A percentile compares a stretch with the other conserved stretches of the same genome.
These are phyloP conservation scores for Porcisia hertigi DNA, from an alignment of 208 protist genomes.

Conservation along the genomic window DNA sequence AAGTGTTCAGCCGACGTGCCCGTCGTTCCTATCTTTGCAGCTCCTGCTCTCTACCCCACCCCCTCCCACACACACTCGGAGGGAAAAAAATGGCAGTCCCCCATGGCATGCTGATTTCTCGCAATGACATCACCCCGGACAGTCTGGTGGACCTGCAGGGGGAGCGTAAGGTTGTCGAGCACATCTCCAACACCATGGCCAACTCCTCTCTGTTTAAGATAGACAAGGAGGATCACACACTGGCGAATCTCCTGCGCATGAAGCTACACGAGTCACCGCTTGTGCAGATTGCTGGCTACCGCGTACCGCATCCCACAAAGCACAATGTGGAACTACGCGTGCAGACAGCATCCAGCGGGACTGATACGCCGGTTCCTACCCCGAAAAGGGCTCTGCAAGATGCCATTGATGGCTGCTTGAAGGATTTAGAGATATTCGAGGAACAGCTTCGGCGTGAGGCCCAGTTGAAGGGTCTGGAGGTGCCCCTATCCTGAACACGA, in stretches of 20 bases:
- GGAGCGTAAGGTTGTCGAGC: slow-evolving; percentile 80
- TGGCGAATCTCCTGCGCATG: slow-evolving; percentile 89
- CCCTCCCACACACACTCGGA: too few relatives aligned
- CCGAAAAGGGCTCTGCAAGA: slow-evolving; percentile 79
- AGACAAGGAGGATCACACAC: slow-evolving; percentile 90
- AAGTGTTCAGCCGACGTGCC: too few relatives aligned
- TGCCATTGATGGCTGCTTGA: slow-evolving; percentile 78
- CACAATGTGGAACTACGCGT: slow-evolving; percentile 86
- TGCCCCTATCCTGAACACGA: not conserved
- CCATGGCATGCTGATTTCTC: slow-evolving; percentile 92
- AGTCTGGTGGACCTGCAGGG: slow-evolving; percentile 87
- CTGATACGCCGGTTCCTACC: slow-evolving; percentile 53
- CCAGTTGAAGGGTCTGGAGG: slow-evolving; percentile 60
- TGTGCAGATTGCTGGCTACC: slow-evolving; percentile 88
- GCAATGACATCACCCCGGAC: slow-evolving; percentile 90
- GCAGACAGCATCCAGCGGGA: slow-evolving; percentile 77
- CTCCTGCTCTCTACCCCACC: too few relatives aligned
- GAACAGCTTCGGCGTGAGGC: slow-evolving; percentile 67
- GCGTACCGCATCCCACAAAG: slow-evolving; percentile 90
- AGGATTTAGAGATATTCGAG: slow-evolving; percentile 80
- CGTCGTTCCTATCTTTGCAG: too few relatives aligned
- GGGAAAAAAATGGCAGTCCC: slow-evolving; percentile 44
- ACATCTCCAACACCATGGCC: slow-evolving; percentile 72
- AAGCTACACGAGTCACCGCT: slow-evolving; percentile 82
- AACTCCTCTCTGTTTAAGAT: slow-evolving; percentile 91